Base-by-base conservation (phyloP, 2,329 filamentous ascomycete species). In the Teratosphaeria gauchensis region DNA sequence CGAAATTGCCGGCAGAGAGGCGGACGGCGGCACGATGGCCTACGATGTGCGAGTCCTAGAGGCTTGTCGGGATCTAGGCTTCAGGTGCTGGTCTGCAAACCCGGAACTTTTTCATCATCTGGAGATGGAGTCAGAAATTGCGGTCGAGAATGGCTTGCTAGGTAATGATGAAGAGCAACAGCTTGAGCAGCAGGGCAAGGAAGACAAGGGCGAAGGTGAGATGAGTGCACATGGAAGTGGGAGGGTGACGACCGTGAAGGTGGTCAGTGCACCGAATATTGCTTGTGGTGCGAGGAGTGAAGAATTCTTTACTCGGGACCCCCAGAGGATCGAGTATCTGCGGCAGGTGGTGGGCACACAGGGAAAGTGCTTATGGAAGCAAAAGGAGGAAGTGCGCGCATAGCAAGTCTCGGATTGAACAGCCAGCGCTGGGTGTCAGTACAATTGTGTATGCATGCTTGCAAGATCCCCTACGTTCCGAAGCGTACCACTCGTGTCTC, bases 101-200 rank as follows among this genome's bases (percentile, higher is more conserved):
- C 74, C 74, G 1, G 74, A 76, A 59, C 54, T 76, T n/a, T 74
- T 76, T 57, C 73, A 76, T 58, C 74, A 76, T 58, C 61, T 67
- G 30, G 63, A 68, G 19, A 68, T 72, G 1, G 65, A 65, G 32
- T 71, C 66, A 30, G 71, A 73, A 62, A 76, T 77, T 32, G 74
- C 72, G 8, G 64, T 67, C 11, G 67, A 74, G 3, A 60, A 65
- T 46, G 14, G 16, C 3, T 31, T 51, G 51, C 16, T 14, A 28
- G 4, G 6, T 48, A 56, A 9, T 60, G 51, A 33, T 35, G 56
- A 48, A n/a, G 56, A 28, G 35, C 35, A 42, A 42, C 35, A 42
- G 35, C 35, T 42, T 42, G 12, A 16, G 9, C 42, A 7, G 16
- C 42, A 48, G 9, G 42, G 19, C 19, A 16, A 48, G 42, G 51